Evolutionary conservation across 2,329 filamentous ascomycete genomes (phyloP).

Genomic region (Talaromyces sp.): DNA sequence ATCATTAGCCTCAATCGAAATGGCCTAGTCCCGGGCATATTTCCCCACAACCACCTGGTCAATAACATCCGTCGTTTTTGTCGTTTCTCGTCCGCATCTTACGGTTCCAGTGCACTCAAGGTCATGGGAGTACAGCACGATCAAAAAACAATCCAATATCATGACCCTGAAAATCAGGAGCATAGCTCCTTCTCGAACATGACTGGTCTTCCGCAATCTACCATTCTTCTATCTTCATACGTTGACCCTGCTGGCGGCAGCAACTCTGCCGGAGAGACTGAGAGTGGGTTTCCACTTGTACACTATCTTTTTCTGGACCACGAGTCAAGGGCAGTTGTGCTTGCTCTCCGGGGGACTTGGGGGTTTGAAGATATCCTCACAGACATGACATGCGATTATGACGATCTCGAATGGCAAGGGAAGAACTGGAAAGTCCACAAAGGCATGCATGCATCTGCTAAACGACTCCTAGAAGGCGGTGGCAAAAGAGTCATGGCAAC

Average conservation of each 20-base stretch:
- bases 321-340: slow-evolving; percentile 66
- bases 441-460: slow-evolving; percentile 68
- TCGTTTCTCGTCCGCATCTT: slow-evolving; percentile 48
- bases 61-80: slow-evolving; percentile 46
- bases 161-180: slow-evolving; percentile 38
- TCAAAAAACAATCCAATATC: slow-evolving; percentile 30
- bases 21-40: slow-evolving; percentile 45
- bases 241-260: slow-evolving; percentile 66
- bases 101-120: slow-evolving; percentile 45
- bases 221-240: slow-evolving; percentile 64
- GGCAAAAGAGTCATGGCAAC: slow-evolving; percentile 65
- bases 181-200: slow-evolving; percentile 46
- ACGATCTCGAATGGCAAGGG: slow-evolving; percentile 58
- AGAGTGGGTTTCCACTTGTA: slow-evolving; percentile 65
- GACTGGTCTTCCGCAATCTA: slow-evolving; percentile 44
- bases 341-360: slow-evolving; percentile 69
- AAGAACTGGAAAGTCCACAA: slow-evolving; percentile 68
- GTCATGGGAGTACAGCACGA: slow-evolving; percentile 44
- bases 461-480: slow-evolving; percentile 63
- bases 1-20: slow-evolving; percentile 43
- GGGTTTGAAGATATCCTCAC: slow-evolving; percentile 72
- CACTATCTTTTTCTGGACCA: slow-evolving; percentile 72
- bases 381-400: slow-evolving; percentile 72
- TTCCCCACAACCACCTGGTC: slow-evolving; percentile 45
- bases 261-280: slow-evolving; percentile 62